Conservation (phyloP, 805 yeast genomes). For the Barnettozyma sucrosica region DNA sequence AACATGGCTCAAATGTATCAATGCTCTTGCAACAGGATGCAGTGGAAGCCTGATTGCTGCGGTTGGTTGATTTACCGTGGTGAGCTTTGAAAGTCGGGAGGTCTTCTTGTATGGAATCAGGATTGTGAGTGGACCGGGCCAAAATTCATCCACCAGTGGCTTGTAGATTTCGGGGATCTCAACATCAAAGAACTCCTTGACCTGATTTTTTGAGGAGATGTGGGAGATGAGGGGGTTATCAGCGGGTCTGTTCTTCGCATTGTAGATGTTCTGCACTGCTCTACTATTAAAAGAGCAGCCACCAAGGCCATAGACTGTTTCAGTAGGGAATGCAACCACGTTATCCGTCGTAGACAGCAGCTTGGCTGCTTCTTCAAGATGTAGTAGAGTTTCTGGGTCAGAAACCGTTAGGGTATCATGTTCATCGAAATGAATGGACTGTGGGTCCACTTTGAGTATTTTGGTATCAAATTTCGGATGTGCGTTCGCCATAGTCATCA, state of each 20-base stretch:
- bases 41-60: conserved; percentile 89
- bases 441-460: conserved; percentile 19
- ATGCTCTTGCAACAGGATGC: conserved; percentile 84
- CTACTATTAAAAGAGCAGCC: conserved; percentile 75
- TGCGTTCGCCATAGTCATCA: conserved; percentile 3
- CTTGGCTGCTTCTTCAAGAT: conserved; percentile 53
- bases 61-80: conserved; percentile 84
- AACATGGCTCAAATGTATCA: conserved; percentile 74
- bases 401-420: conserved; percentile 35
- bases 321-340: conserved; percentile 93
- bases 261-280: conserved; percentile 70
- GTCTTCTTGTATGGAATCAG: conserved; percentile 53
- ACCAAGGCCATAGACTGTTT: conserved; percentile 94
- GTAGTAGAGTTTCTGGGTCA: conserved; percentile 46
- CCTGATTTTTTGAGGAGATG: conserved; percentile 70
- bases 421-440: conserved; percentile 17
- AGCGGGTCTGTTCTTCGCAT: conserved; percentile 88
- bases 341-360: conserved; percentile 43
- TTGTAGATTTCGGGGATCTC: conserved; percentile 65
- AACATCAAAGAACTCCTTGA: conserved; percentile 49
- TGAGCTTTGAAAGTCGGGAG: conserved; percentile 58
- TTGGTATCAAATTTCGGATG: conserved; percentile 11
- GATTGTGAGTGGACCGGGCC: conserved; percentile 97
- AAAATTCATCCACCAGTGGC: conserved; percentile 58
- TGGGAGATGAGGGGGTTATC: conserved; percentile 95